Conservation (phyloP, 495 filamentous ascomycete genomes). For the Clavariopsis aquatica region DNA sequence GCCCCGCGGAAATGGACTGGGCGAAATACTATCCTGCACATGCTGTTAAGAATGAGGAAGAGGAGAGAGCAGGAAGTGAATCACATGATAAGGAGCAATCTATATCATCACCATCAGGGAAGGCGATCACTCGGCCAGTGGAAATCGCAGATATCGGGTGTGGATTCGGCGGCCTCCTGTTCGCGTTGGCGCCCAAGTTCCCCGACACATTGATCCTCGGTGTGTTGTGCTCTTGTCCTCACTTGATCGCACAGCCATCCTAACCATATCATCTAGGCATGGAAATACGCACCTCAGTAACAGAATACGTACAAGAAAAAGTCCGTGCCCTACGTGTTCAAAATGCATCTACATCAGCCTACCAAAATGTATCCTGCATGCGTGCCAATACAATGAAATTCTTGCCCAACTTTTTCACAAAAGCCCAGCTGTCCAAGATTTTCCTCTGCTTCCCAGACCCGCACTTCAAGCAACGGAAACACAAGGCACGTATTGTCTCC, state of each 20-base stretch:
- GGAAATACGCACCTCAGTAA: conserved; percentile 87
- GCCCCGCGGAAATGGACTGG: conserved; percentile 89
- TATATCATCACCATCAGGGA: conserved; percentile 15
- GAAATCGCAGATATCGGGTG: conserved; percentile 98
- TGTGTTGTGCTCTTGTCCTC: conserved; percentile 40
- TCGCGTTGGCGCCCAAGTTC: conserved; percentile 78
- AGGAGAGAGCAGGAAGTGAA: conserved; percentile 22
- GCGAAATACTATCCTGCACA: conserved; percentile 77
- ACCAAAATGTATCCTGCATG: conserved; percentile 83
- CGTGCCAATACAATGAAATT: conserved; percentile 98
- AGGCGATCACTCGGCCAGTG: conserved; percentile 63
- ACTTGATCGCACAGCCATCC: background rate
- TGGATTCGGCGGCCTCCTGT: conserved; percentile 87
- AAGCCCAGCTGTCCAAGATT: conserved; percentile 73
- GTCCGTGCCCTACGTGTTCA: conserved; percentile 78
- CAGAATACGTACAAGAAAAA: conserved; percentile 82
- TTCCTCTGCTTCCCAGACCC: conserved; percentile 99
- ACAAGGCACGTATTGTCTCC: conserved; percentile 94
- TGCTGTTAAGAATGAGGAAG: conserved; percentile 37
- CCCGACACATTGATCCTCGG: conserved; percentile 83
- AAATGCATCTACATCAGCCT: conserved; percentile 50
- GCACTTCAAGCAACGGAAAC: conserved; percentile 96
- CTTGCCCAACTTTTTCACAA: conserved; percentile 89
- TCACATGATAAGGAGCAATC: conserved; percentile 24
- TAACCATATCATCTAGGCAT: conserved; percentile 54